Evolutionary conservation across 2,329 filamentous ascomycete species (phyloP), one percentile per base, ranked within the genome.

Genomic region (Arthrobotrys megalospora): DNA sequence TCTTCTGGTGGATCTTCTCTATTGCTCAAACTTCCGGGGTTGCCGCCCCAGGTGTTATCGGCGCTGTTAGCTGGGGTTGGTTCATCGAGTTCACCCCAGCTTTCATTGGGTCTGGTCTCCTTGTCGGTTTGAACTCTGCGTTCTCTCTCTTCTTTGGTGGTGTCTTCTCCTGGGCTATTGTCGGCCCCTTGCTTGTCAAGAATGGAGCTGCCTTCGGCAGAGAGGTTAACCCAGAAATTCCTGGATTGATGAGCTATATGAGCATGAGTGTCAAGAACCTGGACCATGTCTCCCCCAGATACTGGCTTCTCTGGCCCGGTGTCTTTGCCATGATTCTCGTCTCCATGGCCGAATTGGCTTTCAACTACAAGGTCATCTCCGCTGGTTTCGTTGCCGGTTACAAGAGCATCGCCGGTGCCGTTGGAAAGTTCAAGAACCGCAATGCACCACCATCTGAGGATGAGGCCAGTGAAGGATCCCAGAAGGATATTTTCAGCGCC

Each of bases 111-210:
- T 86, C 86, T 45, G 88, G 88, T 38, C 88, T 90, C 83, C 85
- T 90, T 47, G 88, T 89, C 77, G 88, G 88, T 66, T 84, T 89
- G 80, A 90, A 90, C 83, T 86, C 88, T n/a, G 87, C 88, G 21
- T 81, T 89, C 70, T 90, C 89, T 10, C 89, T 89, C 85, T 88
- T 88, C 79, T 85, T 81, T 14, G 89, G 89, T 16, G 87, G 87
- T 21, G 84, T 90, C 55, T 82, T 88, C 34, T 88, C 88, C 19
- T 90, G 87, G 87, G 76, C 83, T 62, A 84, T 90, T 76, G 89
- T 90, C 73, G 89, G 88, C 0, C 89, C 89, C 21, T 80, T 86
- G 14, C 86, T 90, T 8, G 87, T 90, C 2, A 85, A 87, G 82
- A 86, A 88, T 75, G 86, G 86, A 72, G 69, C 81, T 43, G 80